Evolutionary conservation across 345 rosid genomes (phyloP).

Genomic region (Odontarrhena argentea): DNA sequence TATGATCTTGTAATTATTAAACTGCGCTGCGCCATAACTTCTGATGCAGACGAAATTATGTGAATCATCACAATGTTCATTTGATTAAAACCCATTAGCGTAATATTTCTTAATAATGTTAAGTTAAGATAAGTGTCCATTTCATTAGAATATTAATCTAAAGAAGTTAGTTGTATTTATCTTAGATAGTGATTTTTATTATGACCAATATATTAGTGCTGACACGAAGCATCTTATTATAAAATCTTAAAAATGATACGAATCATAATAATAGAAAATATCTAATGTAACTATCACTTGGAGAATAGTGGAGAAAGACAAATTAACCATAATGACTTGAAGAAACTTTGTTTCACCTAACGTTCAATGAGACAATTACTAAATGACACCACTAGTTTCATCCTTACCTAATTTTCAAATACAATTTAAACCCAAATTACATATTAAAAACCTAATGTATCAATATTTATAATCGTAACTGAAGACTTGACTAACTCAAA

Average conservation of each 20-base stretch:
- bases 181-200: conserved; percentile 4
- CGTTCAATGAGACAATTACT: conserved; percentile 8
- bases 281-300: conserved; percentile 21
- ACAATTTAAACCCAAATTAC: background rate
- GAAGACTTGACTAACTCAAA: background rate
- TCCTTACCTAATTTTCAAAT: conserved; percentile 28
- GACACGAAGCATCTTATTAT: conserved; percentile 32
- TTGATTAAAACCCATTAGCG: conserved; percentile 28
- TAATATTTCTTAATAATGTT: background rate
- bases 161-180: conserved; percentile 18
- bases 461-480: background rate
- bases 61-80: conserved; percentile 26
- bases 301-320: conserved; percentile 26
- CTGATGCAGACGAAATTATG: conserved; percentile 20
- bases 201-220: conserved; percentile 40
- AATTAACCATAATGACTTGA: conserved; percentile 26
- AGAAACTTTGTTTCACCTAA: conserved; percentile 34
- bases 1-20: conserved; percentile 19
- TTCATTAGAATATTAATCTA: conserved; percentile 21
- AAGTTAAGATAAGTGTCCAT: conserved; percentile 33
- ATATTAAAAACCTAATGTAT: background rate
- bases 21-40: conserved; percentile 2
- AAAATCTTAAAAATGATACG: background rate
- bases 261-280: conserved; percentile 22
- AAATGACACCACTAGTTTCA: conserved; percentile 26